phyloP scores from a whole-genome alignment of 768 basidiomycete genomes.

The Amanita jacksonii region DNA sequence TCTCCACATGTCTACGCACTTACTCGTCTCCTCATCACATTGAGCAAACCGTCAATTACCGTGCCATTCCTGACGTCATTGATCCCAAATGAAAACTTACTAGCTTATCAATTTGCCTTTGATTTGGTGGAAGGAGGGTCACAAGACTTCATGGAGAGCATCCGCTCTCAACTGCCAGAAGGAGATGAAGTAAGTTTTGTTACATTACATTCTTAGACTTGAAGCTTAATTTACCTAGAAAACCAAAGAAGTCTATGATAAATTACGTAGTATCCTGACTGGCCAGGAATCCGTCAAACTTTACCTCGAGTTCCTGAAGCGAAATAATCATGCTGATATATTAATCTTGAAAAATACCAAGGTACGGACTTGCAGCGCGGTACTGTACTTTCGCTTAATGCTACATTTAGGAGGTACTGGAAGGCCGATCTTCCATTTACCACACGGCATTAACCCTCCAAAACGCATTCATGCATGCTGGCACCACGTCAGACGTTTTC shows the following conservation, averaged over 20 bases:
- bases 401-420: constrained; percentile 69
- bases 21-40: constrained; percentile 83
- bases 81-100: constrained; percentile 56
- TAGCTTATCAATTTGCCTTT: constrained; percentile 94
- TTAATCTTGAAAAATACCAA: constrained; percentile 90
- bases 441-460: constrained; percentile 94
- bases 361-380: constrained; percentile 27
- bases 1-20: constrained; percentile 73
- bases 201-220: not conserved
- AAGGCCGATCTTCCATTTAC: constrained; percentile 92
- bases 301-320: constrained; percentile 91
- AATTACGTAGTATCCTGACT: constrained; percentile 73
- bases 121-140: constrained; percentile 91
- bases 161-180: constrained; percentile 60
- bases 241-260: constrained; percentile 56
- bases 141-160: constrained; percentile 81
- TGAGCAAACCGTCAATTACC: constrained; percentile 75
- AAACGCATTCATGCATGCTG: constrained; percentile 98
- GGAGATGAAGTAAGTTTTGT: constrained; percentile 45
- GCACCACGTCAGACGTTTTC: constrained; percentile 91
- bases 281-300: constrained; percentile 90
- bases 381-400: constrained; percentile 2
- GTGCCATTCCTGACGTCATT: constrained; percentile 65
- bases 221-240: constrained; percentile 27
- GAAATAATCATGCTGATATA: constrained; percentile 89